Percentiles rank a stretch among this genome's conserved stretches.
These are phyloP conservation scores for Zhuliangozyma blackwelliae DNA, from an alignment of 1,139 yeast species.

Conservation along the genomic window DNA sequence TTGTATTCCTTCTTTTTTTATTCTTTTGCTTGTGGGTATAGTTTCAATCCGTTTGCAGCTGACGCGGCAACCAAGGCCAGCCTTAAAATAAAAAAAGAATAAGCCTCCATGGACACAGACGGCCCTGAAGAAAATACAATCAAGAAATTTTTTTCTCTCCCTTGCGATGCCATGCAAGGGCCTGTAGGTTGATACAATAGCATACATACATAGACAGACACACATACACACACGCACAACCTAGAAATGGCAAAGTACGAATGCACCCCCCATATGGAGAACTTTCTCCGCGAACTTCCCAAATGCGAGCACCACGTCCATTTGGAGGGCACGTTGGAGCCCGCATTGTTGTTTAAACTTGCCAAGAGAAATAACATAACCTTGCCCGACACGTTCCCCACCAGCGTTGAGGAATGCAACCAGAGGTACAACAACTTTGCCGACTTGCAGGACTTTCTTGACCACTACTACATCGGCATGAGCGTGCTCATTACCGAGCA, in stretches of 20 bases:
- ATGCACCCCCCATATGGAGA: constrained; percentile 16
- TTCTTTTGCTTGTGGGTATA: too few species aligned
- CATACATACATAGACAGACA: too few species aligned
- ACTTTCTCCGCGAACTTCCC: constrained; percentile 62
- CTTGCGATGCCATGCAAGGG: too few species aligned
- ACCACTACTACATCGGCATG: constrained; percentile 77
- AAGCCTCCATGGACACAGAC: too few species aligned
- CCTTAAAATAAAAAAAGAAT: too few species aligned
- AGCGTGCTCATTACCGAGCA: constrained; percentile 59
- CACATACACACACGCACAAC: too few species aligned
- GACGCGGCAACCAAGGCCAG: too few species aligned
- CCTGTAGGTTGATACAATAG: too few species aligned
- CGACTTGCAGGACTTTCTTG: constrained; percentile 71
- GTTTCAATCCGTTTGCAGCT: too few species aligned
- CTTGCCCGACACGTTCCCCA: constrained; percentile 61
- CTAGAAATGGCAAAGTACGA: constrained; percentile 7
- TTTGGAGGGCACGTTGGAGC: constrained; percentile 76
- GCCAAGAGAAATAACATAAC: constrained; percentile 53
- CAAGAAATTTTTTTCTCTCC: too few species aligned
- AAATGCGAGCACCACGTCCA: constrained; percentile 84
- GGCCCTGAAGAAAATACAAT: too few species aligned
- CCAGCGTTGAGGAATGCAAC: constrained; percentile 47
- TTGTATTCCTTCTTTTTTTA: too few species aligned
- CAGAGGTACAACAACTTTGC: constrained; percentile 56
- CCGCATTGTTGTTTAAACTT: constrained; percentile 60